Evolutionary conservation across 805 yeast species (phyloP).

Genomic region (Suhomyces pyralidae): DNA sequence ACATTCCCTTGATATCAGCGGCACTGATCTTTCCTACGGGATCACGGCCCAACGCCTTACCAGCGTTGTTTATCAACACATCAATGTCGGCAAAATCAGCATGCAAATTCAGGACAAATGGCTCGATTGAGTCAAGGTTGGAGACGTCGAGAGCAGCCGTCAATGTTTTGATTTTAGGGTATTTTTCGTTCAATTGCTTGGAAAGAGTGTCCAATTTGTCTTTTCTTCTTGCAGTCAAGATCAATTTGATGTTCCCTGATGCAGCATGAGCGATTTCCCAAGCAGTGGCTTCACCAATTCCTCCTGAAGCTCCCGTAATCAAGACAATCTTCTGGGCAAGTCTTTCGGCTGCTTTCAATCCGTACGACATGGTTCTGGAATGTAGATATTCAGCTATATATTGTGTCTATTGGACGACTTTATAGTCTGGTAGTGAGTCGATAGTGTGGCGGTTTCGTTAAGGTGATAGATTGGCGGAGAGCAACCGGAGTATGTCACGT

Average conservation of each 20-base stretch:
- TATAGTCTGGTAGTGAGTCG: not conserved
- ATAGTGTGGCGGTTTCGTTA: not conserved
- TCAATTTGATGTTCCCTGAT: slow-evolving; percentile 64
- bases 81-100: slow-evolving; percentile 61
- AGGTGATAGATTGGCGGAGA: not conserved
- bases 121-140: slow-evolving; percentile 38
- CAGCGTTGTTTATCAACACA: slow-evolving; percentile 69
- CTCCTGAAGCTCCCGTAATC: slow-evolving; percentile 96
- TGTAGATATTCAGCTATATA: not conserved
- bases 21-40: slow-evolving; percentile 64
- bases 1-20: slow-evolving; percentile 71
- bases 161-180: slow-evolving; percentile 54
- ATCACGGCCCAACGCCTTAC: slow-evolving; percentile 75
- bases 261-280: slow-evolving; percentile 77
- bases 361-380: slow-evolving; percentile 52
- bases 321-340: slow-evolving; percentile 74
- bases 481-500: not conserved
- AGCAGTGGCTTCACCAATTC: slow-evolving; percentile 93
- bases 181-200: slow-evolving; percentile 43
- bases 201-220: slow-evolving; percentile 55
- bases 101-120: slow-evolving; percentile 55
- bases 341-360: slow-evolving; percentile 73
- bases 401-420: not conserved
- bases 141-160: slow-evolving; percentile 51
- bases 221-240: slow-evolving; percentile 75